Evolutionary conservation across 352 stramenopile species (phyloP), one percentile per base, ranked within the genome.

Genomic region (Globisporangium perplexum): DNA sequence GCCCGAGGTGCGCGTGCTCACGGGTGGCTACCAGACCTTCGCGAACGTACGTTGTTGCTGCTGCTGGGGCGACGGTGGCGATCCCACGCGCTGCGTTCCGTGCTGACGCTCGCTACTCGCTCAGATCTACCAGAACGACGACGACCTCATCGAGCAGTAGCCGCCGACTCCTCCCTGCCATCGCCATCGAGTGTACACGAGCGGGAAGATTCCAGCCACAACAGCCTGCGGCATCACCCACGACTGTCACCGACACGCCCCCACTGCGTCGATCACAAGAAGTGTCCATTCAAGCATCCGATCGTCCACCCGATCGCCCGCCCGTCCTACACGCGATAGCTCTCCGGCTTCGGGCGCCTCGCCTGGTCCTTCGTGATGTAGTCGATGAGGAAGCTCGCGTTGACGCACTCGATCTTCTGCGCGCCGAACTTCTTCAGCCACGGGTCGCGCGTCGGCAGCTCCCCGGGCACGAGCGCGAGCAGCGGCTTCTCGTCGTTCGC

Each of bases 361-460:
- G 60, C 58, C 58, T 91, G 84, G 57, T 92, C 72, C 64, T 93
- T 95, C 26, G 84, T 92, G 50, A 95, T 67, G 54, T 80, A 90
- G 53, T 95, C 84, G 67, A 95, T 90, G 28, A 95, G 67, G 47
- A 95, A 93, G 33, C 58, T 80, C 4, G 82, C 80, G 50, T 86
- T 89, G 57, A 93, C 61, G 61, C 80, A 86, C 55, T 83, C 71
- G 17, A 95, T 62, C n/a, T 78, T 67, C 36, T 78, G 64, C 15
- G 60, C 57, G 46, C 74, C 74, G 28, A 91, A 73, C 51, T 87
- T 89, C 57, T 88, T 90, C 53, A 92, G 41, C 77, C 78, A 90
- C 38, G 65, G 31, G 53, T 93, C 82, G 36, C 79, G 73, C 41
- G 68, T 62, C 26, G 75, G 66, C 28, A 90, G 61, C 17, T 84